Evolutionary conservation across 371 early-diverging fungal species (phyloP).

Genomic region (Lichtheimia ramosa): DNA sequence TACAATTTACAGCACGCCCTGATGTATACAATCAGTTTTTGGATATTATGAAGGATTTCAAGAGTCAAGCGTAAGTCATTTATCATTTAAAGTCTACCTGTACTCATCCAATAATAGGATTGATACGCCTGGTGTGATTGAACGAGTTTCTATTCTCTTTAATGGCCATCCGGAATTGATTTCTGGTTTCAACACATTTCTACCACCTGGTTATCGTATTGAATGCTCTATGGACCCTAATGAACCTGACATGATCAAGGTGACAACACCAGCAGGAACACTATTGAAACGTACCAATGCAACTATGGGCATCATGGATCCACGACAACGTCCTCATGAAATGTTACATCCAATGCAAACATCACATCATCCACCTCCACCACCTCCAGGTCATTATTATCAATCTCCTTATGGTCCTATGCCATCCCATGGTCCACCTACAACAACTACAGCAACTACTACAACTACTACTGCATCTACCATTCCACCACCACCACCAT

Average conservation of each 20-base stretch:
- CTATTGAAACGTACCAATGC: neutral
- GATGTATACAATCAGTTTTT: constrained; percentile 97
- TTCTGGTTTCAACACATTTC: constrained; percentile 98
- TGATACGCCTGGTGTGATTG: constrained; percentile 98
- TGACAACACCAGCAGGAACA: constrained; percentile 84
- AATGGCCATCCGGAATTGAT: constrained; percentile 91
- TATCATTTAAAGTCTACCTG: too few species aligned
- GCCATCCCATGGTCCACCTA: constrained; percentile 2
- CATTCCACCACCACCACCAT: too few species aligned
- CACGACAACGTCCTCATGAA: constrained; percentile 25
- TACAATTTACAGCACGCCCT: constrained; percentile 88
- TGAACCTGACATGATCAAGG: constrained; percentile 74
- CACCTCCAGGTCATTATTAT: constrained; percentile 6
- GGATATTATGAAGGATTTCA: constrained; percentile 99
- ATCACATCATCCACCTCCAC: neutral
- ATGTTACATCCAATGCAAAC: neutral
- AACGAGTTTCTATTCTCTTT: constrained; percentile 94
- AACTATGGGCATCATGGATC: constrained; percentile 54
- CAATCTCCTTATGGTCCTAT: constrained; percentile 13
- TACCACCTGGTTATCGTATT: constrained; percentile 96
- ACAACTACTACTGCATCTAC: neutral
- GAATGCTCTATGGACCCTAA: constrained; percentile 77
- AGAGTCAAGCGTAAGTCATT: constrained; percentile 82
- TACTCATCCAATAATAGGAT: constrained; percentile 75
- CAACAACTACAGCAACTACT: neutral